Percentiles rank a stretch among this genome's conserved stretches.
phyloP scores from a whole-genome alignment of 345 rosid species.

The Melaleuca quinquenervia region DNA sequence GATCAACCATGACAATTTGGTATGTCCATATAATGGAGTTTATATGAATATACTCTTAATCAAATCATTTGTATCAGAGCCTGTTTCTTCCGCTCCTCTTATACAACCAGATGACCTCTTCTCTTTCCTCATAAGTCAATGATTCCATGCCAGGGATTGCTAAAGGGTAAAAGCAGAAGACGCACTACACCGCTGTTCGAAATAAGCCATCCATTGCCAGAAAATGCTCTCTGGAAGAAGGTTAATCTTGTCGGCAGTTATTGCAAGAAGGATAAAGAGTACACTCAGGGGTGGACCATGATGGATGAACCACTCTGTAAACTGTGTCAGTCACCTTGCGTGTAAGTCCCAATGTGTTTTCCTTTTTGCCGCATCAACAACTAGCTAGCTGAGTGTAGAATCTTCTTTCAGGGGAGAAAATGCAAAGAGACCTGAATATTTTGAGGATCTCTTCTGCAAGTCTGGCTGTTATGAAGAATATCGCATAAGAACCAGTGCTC shows the following conservation, averaged over 20 bases:
- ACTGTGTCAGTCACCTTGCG: slow-evolving; percentile 80
- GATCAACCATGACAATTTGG: slow-evolving; percentile 50
- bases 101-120: background rate
- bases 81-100: background rate
- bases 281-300: slow-evolving; percentile 72
- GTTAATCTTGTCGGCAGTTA: slow-evolving; percentile 38
- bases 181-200: slow-evolving; percentile 62
- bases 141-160: slow-evolving; percentile 54
- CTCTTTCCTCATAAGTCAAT: background rate
- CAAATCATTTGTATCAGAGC: background rate
- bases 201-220: slow-evolving; percentile 64
- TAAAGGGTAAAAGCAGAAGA: slow-evolving; percentile 80
- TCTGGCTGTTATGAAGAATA: slow-evolving; percentile 84
- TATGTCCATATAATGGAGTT: slow-evolving; percentile 11
- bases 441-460: slow-evolving; percentile 91
- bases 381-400: background rate
- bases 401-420: slow-evolving; percentile 43
- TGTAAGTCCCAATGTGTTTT: slow-evolving; percentile 31
- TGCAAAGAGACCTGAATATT: slow-evolving; percentile 75
- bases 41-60: background rate
- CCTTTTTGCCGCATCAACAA: background rate
- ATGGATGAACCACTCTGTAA: slow-evolving; percentile 83
- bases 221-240: slow-evolving; percentile 66
- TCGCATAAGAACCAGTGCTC: slow-evolving; percentile 67
- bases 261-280: slow-evolving; percentile 60